Conservation (phyloP, 176 grass and related monocot genomes). For the Triticum turgidum region DNA sequence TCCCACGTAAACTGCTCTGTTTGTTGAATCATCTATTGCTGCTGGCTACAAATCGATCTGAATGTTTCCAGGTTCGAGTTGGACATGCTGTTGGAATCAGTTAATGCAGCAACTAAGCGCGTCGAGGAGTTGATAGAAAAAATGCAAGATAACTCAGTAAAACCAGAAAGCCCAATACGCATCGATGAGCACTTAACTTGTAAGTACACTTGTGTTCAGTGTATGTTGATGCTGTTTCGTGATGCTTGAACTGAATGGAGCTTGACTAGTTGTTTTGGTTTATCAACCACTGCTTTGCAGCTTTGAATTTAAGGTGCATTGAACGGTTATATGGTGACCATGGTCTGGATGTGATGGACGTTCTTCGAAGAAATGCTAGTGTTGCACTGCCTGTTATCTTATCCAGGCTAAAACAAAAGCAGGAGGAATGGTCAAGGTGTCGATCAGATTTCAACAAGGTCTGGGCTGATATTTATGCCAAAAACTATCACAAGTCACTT, state of each 20-base stretch:
- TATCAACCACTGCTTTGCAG: slow-evolving; percentile 38
- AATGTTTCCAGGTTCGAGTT: slow-evolving; percentile 79
- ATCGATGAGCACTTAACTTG: slow-evolving; percentile 81
- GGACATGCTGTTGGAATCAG: slow-evolving; percentile 97
- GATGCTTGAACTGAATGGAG: slow-evolving; percentile 3
- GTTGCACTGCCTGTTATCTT: slow-evolving; percentile 83
- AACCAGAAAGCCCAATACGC: slow-evolving; percentile 74
- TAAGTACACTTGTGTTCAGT: slow-evolving; percentile 43
- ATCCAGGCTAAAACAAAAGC: slow-evolving; percentile 87
- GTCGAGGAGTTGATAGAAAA: slow-evolving; percentile 97
- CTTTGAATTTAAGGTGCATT: slow-evolving; percentile 84
- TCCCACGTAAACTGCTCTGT: slow-evolving; percentile 10
- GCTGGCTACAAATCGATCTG: slow-evolving; percentile 15
- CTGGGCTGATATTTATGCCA: slow-evolving; percentile 96
- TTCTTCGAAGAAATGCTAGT: slow-evolving; percentile 80
- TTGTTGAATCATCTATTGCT: neutral
- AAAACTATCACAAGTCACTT: slow-evolving; percentile 99
- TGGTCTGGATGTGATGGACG: slow-evolving; percentile 93
- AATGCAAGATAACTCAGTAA: slow-evolving; percentile 91
- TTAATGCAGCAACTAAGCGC: slow-evolving; percentile 82
- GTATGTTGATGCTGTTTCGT: neutral
- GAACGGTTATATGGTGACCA: slow-evolving; percentile 95
- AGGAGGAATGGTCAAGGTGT: slow-evolving; percentile 91
- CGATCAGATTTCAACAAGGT: slow-evolving; percentile 95
- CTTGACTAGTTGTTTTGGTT: slow-evolving; percentile 29